phyloP scores from a whole-genome alignment of 441 rosid species.

The Codiaeum variegatum region DNA sequence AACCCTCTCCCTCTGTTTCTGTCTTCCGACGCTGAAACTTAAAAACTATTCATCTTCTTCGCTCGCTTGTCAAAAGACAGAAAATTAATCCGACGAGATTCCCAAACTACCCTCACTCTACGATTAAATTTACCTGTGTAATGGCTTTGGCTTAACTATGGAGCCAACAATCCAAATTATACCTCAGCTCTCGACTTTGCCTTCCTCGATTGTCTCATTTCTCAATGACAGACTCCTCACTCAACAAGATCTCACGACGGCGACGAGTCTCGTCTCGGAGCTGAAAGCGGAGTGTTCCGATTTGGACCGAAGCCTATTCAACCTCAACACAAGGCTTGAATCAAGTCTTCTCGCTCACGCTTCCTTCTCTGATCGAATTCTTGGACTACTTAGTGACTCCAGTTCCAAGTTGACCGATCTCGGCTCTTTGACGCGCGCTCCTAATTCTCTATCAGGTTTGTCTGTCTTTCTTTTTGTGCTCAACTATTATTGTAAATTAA shows the following conservation, averaged over 20 bases:
- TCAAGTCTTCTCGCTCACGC: constrained; percentile 50
- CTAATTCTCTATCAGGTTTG: constrained; percentile 39
- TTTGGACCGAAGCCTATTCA: constrained; percentile 48
- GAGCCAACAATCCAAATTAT: constrained; percentile 39
- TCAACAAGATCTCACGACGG: constrained; percentile 39
- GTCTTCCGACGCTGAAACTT: constrained; percentile 3
- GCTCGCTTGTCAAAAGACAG: background rate
- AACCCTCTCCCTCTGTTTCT: background rate
- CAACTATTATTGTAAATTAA: background rate
- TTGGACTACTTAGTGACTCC: constrained; percentile 33
- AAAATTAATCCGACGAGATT: background rate
- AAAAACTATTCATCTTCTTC: background rate
- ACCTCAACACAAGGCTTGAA: constrained; percentile 52
- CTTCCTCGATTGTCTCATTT: constrained; percentile 43
- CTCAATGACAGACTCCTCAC: constrained; percentile 50
- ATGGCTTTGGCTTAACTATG: constrained; percentile 25
- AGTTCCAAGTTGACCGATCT: constrained; percentile 50
- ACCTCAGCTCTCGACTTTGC: constrained; percentile 46
- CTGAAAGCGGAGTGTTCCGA: constrained; percentile 50
- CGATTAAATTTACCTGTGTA: constrained; percentile 9
- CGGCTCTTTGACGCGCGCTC: constrained; percentile 35
- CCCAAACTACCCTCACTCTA: constrained; percentile 3
- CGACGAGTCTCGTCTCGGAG: constrained; percentile 45
- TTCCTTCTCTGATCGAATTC: constrained; percentile 58
- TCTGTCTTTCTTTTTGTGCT: background rate